Base-by-base conservation (phyloP, 202 grass and related monocot genomes). In the Cymbopogon flexuosus region DNA sequence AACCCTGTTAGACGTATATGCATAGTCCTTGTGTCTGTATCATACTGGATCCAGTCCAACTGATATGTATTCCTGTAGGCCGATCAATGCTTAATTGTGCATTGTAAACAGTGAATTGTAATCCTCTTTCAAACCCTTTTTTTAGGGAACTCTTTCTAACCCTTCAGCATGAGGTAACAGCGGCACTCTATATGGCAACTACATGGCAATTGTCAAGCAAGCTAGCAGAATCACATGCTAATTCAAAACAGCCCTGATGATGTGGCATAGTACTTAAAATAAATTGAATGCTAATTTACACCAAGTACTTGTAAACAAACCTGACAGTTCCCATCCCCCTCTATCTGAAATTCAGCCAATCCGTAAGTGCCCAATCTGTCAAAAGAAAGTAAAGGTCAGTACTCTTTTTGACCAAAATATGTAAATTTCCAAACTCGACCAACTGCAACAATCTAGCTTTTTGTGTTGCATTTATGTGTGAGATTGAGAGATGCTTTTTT, bases 261-360 rank as follows among this genome's bases (percentile, higher is more conserved):
- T 31, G 51, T 10, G 19, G 18, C 12, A 49, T 45, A 49, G 42
- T 63, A 47, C 33, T 9, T 74, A 74, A n/a, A 21, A 33, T 31
- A 52, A 62, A 62, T 35, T 10, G 31, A 81, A 76, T 30, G 24
- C 4, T 84, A 68, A 46, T 66, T 68, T 60, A 5, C 63, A 8
- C 11, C 30, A 19, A 61, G 72, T 15, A 43, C 35, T 63, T 33
- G 40, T 45, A 58, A 76, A 68, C 65, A 69, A 75, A 99, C 96
- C 92, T 99, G 96, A 86, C 96, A 99, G 84, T 99, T 99, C 4
- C 96, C 92, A 89, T 98, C 95, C 40, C 95, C 95, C 60, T 98
- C 95, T 86, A 98, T 89, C 37, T 98, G 95, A 49, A 98, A 92
- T 79, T 98, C 95, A 30, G 86, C 86, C 79, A 98, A 81, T 80